Evolutionary conservation across 2,329 filamentous ascomycete genomes (phyloP).

Genomic region (Talaromyces sp.): DNA sequence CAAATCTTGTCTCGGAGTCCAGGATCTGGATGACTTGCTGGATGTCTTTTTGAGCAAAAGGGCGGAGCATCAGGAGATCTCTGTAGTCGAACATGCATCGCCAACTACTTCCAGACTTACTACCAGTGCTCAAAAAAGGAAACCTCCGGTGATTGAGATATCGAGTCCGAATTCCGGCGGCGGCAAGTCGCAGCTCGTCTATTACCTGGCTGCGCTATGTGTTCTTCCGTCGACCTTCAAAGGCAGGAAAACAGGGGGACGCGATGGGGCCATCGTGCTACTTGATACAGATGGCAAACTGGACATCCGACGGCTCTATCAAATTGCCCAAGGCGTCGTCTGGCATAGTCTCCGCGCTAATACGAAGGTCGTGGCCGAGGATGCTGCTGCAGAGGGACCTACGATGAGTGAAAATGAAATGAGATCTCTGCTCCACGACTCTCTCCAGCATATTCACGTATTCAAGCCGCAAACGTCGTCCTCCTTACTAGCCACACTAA

Average conservation of each 20-base stretch:
- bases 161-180: slow-evolving; percentile 45
- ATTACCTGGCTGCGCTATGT: slow-evolving; percentile 48
- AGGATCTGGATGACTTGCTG: slow-evolving; percentile 42
- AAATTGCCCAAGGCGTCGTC: slow-evolving; percentile 24
- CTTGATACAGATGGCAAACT: slow-evolving; percentile 54
- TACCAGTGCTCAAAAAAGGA: background rate
- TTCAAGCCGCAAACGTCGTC: slow-evolving; percentile 50
- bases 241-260: slow-evolving; percentile 36
- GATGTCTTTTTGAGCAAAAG: slow-evolving; percentile 25
- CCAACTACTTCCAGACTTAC: background rate
- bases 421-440: slow-evolving; percentile 27
- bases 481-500: slow-evolving; percentile 47
- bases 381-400: background rate
- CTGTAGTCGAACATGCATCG: background rate
- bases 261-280: slow-evolving; percentile 47
- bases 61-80: background rate
- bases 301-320: slow-evolving; percentile 42
- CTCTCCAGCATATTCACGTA: slow-evolving; percentile 54
- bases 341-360: slow-evolving; percentile 10
- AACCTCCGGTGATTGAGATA: slow-evolving; percentile 48
- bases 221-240: slow-evolving; percentile 42
- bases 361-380: background rate
- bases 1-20: slow-evolving; percentile 35
- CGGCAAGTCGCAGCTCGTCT: slow-evolving; percentile 57
- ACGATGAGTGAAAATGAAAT: slow-evolving; percentile 15